Evolutionary conservation across 768 basidiomycete genomes (phyloP).

Genomic region (Fibroporia radiculosa): DNA sequence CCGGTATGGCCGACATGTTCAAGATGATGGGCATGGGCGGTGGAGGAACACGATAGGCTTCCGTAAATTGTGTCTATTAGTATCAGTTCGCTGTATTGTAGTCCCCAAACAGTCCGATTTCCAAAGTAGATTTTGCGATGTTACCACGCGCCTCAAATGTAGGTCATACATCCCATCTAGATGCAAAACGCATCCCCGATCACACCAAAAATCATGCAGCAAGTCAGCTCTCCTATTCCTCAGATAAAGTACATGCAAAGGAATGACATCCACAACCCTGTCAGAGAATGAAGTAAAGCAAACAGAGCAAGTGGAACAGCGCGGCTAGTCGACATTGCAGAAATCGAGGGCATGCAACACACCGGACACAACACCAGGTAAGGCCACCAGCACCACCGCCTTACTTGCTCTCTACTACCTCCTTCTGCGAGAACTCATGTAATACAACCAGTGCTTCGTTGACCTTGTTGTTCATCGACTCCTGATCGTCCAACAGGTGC

Average conservation of each 20-base stretch:
- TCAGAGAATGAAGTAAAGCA: slow-evolving; percentile 12
- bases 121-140: no score
- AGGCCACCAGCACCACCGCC: slow-evolving; percentile 5
- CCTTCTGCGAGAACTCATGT: slow-evolving; percentile 65
- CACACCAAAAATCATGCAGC: slow-evolving; percentile 18
- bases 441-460: slow-evolving; percentile 86
- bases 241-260: slow-evolving; percentile 23
- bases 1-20: slow-evolving; percentile 70
- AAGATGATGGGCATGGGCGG: slow-evolving; percentile 81
- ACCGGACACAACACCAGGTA: slow-evolving; percentile 10
- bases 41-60: no score
- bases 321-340: slow-evolving; percentile 10
- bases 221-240: slow-evolving; percentile 24
- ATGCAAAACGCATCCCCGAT: no score
- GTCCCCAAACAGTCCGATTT: no score
- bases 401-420: slow-evolving; percentile 23
- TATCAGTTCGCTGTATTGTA: no score
- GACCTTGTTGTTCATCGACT: slow-evolving; percentile 85
- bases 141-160: no score
- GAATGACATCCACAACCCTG: slow-evolving; percentile 24
- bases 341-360: slow-evolving; percentile 17
- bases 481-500: slow-evolving; percentile 74
- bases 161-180: no score
- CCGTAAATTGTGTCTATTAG: no score
- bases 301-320: slow-evolving; percentile 19